A percentile compares a stretch with the other conserved stretches of the same genome.
These are phyloP conservation scores for Backusella tarrabulga DNA, from an alignment of 192 early-diverging fungal species.

Conservation along the genomic window DNA sequence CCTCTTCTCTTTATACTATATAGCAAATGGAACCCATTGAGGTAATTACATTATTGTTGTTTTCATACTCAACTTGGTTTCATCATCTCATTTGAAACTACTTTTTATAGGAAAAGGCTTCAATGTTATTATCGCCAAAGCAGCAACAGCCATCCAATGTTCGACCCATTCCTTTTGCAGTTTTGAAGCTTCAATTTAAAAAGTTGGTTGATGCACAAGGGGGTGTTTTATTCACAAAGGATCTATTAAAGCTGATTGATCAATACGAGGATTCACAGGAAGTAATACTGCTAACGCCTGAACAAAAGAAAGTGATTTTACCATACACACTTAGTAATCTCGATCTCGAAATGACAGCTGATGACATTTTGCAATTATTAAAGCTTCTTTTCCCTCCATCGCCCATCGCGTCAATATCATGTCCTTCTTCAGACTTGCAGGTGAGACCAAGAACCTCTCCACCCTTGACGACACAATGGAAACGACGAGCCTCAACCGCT, in stretches of 20 bases:
- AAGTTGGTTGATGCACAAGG: slow-evolving; percentile 19
- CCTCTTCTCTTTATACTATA: background rate
- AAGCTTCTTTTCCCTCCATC: slow-evolving; percentile 25
- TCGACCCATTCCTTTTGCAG: slow-evolving; percentile 26
- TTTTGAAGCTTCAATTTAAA: slow-evolving; percentile 25
- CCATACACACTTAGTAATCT: slow-evolving; percentile 31
- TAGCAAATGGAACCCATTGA: slow-evolving; percentile 6
- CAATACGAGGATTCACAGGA: slow-evolving; percentile 31
- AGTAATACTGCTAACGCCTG: slow-evolving; percentile 29
- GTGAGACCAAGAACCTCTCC: slow-evolving; percentile 12
- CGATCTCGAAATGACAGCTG: slow-evolving; percentile 44
- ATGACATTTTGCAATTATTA: slow-evolving; percentile 42
- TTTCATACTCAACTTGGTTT: background rate
- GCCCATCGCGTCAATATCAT: slow-evolving; percentile 21
- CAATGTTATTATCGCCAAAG: background rate
- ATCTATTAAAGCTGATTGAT: slow-evolving; percentile 35
- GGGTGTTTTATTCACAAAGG: slow-evolving; percentile 37
- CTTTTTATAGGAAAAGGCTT: background rate
- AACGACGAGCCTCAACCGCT: slow-evolving; percentile 3
- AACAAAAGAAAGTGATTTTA: slow-evolving; percentile 33
- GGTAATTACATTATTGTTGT: background rate
- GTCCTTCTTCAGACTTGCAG: slow-evolving; percentile 13
- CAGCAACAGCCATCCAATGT: background rate
- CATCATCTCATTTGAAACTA: background rate
- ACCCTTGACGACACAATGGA: slow-evolving; percentile 21